Conservation (phyloP, 1,284 basidiomycete genomes). For the Moesziomyces antarcticus region DNA sequence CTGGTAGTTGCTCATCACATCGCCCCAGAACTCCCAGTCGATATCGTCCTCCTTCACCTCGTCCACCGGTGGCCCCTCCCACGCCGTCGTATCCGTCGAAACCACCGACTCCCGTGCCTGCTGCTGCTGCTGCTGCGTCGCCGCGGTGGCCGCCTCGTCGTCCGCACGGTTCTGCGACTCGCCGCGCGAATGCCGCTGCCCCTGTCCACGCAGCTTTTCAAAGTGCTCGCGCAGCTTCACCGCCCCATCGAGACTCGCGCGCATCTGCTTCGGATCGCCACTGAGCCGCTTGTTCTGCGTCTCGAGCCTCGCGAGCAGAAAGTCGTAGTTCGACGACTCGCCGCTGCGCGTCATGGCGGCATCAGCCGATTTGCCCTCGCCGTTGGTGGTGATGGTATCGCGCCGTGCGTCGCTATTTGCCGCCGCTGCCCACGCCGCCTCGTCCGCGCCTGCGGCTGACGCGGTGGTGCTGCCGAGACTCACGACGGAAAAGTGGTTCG, state of each 20-base stretch:
- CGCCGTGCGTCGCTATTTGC: constrained; percentile 23
- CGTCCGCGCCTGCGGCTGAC: background rate
- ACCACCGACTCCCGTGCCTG: constrained; percentile 1
- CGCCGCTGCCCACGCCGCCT: constrained; percentile 9
- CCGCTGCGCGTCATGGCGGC: constrained; percentile 7
- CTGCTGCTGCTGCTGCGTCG: too few relatives aligned
- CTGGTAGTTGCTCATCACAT: constrained; percentile 77
- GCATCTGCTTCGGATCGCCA: constrained; percentile 57
- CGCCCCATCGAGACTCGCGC: constrained; percentile 57
- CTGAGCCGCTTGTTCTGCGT: constrained; percentile 57
- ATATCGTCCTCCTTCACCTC: constrained; percentile 48
- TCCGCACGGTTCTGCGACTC: constrained; percentile 26
- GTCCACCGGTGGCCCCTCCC: constrained; percentile 35
- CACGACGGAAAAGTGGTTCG: constrained; percentile 55
- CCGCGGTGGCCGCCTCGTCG: background rate
- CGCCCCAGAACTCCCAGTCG: constrained; percentile 91
- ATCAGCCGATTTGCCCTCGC: background rate
- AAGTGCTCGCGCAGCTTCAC: constrained; percentile 63
- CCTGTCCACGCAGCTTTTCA: constrained; percentile 55
- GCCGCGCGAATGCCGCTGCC: constrained; percentile 18
- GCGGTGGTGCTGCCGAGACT: constrained; percentile 38
- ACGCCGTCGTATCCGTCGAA: constrained; percentile 9
- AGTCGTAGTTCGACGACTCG: constrained; percentile 47
- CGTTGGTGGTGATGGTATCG: constrained; percentile 37
- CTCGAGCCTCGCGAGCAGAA: constrained; percentile 54